Evolutionary conservation across 2,329 filamentous ascomycete species (phyloP).

Genomic region (Fonsecaea monophora): DNA sequence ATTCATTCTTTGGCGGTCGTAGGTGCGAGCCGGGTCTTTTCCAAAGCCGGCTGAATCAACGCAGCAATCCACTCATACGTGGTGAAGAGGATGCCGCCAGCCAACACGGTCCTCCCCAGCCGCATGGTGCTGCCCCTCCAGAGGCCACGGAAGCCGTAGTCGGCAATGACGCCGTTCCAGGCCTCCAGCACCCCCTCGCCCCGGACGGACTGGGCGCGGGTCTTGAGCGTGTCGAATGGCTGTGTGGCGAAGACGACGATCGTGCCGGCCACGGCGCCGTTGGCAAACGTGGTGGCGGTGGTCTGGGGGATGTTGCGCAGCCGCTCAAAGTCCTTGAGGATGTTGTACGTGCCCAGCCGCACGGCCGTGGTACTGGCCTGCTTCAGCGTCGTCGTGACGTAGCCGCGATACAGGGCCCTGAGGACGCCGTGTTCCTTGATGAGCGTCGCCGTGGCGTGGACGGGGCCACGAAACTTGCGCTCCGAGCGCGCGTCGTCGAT

Average conservation of each 20-base stretch:
- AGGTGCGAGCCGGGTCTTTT: conserved; percentile 28
- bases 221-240: conserved; percentile 55
- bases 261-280: conserved; percentile 66
- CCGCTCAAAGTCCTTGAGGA: conserved; percentile 66
- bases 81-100: conserved; percentile 71
- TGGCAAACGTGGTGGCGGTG: conserved; percentile 64
- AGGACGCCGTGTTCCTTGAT: conserved; percentile 61
- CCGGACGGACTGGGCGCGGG: conserved; percentile 56
- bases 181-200: conserved; percentile 66
- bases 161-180: conserved; percentile 59
- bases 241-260: conserved; percentile 53
- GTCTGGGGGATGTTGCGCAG: conserved; percentile 57
- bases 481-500: conserved; percentile 64
- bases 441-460: conserved; percentile 60
- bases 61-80: conserved; percentile 65
- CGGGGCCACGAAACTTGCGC: conserved; percentile 57
- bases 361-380: conserved; percentile 68
- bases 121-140: conserved; percentile 75
- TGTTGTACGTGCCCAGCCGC: conserved; percentile 68
- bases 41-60: conserved; percentile 52
- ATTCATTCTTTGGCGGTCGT: conserved; percentile 8
- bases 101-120: conserved; percentile 67
- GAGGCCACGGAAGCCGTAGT: conserved; percentile 66
- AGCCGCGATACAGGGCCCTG: conserved; percentile 62
- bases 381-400: conserved; percentile 67